These are phyloP conservation scores for Lagenidium giganteum DNA, from an alignment of 352 stramenopile species.

Conservation along the genomic window DNA sequence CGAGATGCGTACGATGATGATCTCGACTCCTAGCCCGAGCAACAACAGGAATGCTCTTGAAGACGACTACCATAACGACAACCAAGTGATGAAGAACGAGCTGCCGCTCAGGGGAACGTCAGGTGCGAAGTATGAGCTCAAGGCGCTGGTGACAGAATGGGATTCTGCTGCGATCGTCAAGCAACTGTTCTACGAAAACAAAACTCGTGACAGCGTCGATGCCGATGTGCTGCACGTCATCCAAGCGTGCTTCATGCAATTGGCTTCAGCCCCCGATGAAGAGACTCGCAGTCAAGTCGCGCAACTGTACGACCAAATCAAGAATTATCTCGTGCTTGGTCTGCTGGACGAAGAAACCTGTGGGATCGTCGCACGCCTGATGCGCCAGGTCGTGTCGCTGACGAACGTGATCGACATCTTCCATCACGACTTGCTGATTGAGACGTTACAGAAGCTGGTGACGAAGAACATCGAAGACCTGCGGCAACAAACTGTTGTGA, in stretches of 20 bases:
- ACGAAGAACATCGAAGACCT: conserved; percentile 48
- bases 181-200: conserved; percentile 69
- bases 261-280: conserved; percentile 12
- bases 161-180: conserved; percentile 65
- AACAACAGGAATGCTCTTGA: neutral
- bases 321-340: conserved; percentile 34
- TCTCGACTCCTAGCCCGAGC: conserved; percentile 8
- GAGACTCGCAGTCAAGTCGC: conserved; percentile 15
- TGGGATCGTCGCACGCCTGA: conserved; percentile 24
- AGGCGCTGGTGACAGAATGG: conserved; percentile 41
- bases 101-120: conserved; percentile 54
- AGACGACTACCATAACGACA: conserved; percentile 2
- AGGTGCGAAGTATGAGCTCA: conserved; percentile 41
- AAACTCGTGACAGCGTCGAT: conserved; percentile 24
- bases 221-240: conserved; percentile 41
- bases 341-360: conserved; percentile 33
- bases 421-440: conserved; percentile 24
- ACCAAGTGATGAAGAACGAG: conserved; percentile 7
- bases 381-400: conserved; percentile 9
- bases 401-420: conserved; percentile 23
- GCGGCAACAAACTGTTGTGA: conserved; percentile 47
- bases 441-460: conserved; percentile 38
- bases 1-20: conserved; percentile 30
- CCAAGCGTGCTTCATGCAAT: conserved; percentile 47
- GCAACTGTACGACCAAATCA: conserved; percentile 59